Evolutionary conservation across 768 basidiomycete genomes (phyloP).

Genomic region (Lyophyllum decastes): DNA sequence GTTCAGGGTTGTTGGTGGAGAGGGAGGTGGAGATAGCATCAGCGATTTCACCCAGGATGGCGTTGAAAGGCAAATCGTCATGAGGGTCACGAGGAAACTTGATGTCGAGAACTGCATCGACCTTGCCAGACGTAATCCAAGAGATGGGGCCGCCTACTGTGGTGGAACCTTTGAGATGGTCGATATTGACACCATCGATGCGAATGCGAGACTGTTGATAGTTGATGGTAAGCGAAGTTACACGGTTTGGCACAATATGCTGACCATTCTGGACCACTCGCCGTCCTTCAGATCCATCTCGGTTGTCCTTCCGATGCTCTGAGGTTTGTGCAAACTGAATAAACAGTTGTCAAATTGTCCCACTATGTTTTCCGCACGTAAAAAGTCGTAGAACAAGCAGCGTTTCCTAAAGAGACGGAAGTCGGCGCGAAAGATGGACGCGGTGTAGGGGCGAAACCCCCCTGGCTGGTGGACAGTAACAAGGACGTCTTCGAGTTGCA

Average conservation of each 20-base stretch:
- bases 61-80: conserved; percentile 72
- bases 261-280: conserved; percentile 88
- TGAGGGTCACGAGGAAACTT: conserved; percentile 86
- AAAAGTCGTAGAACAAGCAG: conserved; percentile 94
- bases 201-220: conserved; percentile 80
- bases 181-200: conserved; percentile 95
- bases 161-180: conserved; percentile 86
- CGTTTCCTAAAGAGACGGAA: conserved; percentile 83
- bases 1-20: conserved; percentile 37
- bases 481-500: conserved; percentile 91
- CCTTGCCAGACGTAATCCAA: conserved; percentile 96
- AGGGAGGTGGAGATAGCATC: conserved; percentile 79
- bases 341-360: conserved; percentile 98
- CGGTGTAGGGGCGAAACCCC: conserved; percentile 87
- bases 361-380: conserved; percentile 93
- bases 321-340: conserved; percentile 94
- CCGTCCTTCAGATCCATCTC: conserved; percentile 83
- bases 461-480: conserved; percentile 94
- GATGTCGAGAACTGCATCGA: conserved; percentile 96
- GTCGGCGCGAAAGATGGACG: conserved; percentile 92
- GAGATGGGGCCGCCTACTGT: conserved; percentile 88
- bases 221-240: neutral
- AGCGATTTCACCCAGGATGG: conserved; percentile 86
- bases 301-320: conserved; percentile 90
- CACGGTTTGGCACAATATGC: neutral